A percentile compares a stretch with the other conserved stretches of the same genome.
phyloP scores from a whole-genome alignment of 2,329 filamentous ascomycete species.

The Epichloe festucae region DNA sequence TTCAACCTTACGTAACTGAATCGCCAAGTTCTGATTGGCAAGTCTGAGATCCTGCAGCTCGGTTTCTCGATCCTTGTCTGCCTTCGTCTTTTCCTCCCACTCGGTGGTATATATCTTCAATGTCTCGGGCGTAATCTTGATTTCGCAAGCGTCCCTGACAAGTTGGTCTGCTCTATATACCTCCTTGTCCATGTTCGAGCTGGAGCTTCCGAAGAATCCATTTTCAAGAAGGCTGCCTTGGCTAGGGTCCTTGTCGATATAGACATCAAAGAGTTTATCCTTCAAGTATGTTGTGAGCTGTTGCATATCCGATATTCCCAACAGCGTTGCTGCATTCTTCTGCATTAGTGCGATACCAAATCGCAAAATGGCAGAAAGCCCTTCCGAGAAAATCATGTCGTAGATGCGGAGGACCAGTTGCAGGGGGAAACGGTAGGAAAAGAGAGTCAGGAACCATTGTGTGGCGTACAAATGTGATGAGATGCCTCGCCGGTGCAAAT shows the following conservation, averaged over 20 bases:
- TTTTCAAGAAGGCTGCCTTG: conserved; percentile 89
- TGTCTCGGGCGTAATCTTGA: conserved; percentile 72
- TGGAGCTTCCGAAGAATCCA: conserved; percentile 91
- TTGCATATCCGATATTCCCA: conserved; percentile 83
- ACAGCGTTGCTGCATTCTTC: conserved; percentile 68
- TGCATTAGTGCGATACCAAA: conserved; percentile 95
- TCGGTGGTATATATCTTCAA: conserved; percentile 71
- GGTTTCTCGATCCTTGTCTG: conserved; percentile 67
- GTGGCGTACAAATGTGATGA: conserved; percentile 90
- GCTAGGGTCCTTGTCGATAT: conserved; percentile 88
- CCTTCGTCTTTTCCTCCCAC: conserved; percentile 83
- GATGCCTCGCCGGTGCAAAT: conserved; percentile 77
- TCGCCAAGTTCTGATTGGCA: conserved; percentile 52
- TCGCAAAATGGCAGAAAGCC: conserved; percentile 81
- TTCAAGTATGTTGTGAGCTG: conserved; percentile 82
- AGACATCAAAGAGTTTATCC: conserved; percentile 88
- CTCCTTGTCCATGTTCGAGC: conserved; percentile 82
- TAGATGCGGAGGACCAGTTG: conserved; percentile 95
- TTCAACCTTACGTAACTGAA: conserved; percentile 73
- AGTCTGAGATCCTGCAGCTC: conserved; percentile 65
- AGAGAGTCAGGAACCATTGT: conserved; percentile 98
- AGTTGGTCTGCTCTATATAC: conserved; percentile 90
- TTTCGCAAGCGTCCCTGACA: conserved; percentile 79
- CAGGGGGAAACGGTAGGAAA: conserved; percentile 91
- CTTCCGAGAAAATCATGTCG: conserved; percentile 87